Base-by-base conservation (phyloP, 352 stramenopile genomes). In the Phytopythium ostracodes region DNA sequence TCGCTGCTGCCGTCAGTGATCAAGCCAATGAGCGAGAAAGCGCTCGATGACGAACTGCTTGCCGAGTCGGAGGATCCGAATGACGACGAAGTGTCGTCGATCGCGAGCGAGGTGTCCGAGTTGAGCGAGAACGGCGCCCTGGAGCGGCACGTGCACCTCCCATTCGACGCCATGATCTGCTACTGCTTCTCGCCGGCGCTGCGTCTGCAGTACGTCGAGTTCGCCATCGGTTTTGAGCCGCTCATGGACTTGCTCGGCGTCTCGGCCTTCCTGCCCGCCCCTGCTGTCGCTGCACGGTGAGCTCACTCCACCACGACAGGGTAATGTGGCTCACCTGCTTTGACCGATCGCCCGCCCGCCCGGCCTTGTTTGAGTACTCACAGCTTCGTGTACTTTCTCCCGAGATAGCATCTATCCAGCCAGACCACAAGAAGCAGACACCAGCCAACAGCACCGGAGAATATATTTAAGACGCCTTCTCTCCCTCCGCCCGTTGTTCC, bases 161-260 rank as follows among this genome's bases (percentile, higher is more conserved):
- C 81, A 6, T 81, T 75, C 50, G 84, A 94, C 62, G 84, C 82
- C 27, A 90, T 92, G 74, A 91, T 95, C 59, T 94, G 82, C 70
- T 95, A 92, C 65, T 88, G 73, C 69, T 95, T 95, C 54, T 70
- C 78, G 20, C 62, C 72, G 20, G 78, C 59, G 33, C 73, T 59
- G 31, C 61, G 60, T 33, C 64, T 95, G 9, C 84, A 95, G 62
- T 94, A 95, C 70, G 70, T 95, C 54, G 87, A 95, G 70, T 94
- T 93, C 62, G 87, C 87, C 11, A 92, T 95, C 59, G 84, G 87
- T 20, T 95, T 92, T 62, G 87, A 95, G 56, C 68, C 82, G 27
- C 73, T 95, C n/a, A 80, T 95, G 70, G 79, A 95, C 53, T 68
- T 77, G 10, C 70, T 95, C 22, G 84, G 74, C 25, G 66, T 95